These are phyloP conservation scores for Umbilicus rupestris DNA, from an alignment of 164 flowering plant genomes.

Conservation along the genomic window DNA sequence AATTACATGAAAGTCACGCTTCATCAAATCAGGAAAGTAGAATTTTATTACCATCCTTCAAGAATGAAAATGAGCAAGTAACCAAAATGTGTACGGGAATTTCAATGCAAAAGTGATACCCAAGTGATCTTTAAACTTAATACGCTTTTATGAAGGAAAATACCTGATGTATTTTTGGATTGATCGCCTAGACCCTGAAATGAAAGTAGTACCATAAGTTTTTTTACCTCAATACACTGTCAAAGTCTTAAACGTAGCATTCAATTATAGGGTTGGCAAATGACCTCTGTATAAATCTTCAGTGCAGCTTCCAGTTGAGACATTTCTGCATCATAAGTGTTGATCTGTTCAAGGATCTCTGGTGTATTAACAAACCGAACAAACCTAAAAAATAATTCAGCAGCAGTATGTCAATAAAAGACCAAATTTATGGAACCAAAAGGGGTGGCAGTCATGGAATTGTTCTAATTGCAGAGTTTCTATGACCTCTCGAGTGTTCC, in stretches of 20 bases:
- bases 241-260: not conserved
- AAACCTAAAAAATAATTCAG: constrained; percentile 41
- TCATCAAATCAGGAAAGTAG: too few species aligned
- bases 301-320: constrained; percentile 88
- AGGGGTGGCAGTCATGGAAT: constrained; percentile 1
- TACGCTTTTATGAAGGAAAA: constrained; percentile 1
- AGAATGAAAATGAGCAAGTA: too few species aligned
- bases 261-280: not conserved
- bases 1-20: too few species aligned
- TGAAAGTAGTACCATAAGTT: constrained; percentile 10
- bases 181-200: constrained; percentile 66
- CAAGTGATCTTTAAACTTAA: not conserved
- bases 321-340: constrained; percentile 84
- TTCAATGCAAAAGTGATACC: too few species aligned
- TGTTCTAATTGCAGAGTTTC: not conserved
- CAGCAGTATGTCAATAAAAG: not conserved
- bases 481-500: constrained; percentile 92
- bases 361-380: constrained; percentile 95
- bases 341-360: constrained; percentile 73
- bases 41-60: too few species aligned
- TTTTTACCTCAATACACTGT: constrained; percentile 8
- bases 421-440: constrained; percentile 3
- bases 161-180: constrained; percentile 36
- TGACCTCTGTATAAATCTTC: constrained; percentile 79
- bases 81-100: too few species aligned